A percentile compares a stretch with the other conserved stretches of the same genome.
Conservation (phyloP, 2,329 filamentous ascomycete genomes). For the Cadophora sp. region DNA sequence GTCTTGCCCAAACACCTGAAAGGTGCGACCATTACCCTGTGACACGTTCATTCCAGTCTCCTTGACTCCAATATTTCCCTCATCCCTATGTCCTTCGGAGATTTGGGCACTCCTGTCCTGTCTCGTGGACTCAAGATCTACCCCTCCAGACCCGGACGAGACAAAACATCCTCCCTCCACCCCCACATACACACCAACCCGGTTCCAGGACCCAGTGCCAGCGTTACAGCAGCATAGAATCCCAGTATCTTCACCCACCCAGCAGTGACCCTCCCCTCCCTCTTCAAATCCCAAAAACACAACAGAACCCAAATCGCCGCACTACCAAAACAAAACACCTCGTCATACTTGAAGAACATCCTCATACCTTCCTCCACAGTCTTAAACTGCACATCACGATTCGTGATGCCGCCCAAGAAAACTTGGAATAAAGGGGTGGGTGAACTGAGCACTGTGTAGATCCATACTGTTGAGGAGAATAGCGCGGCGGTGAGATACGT, state of each 20-base stretch:
- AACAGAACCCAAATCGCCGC: constrained; percentile 38
- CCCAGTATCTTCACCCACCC: constrained; percentile 34
- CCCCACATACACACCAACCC: constrained; percentile 38
- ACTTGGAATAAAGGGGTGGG: constrained; percentile 27
- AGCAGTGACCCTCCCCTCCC: constrained; percentile 35
- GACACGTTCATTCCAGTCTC: neutral
- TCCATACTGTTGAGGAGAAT: constrained; percentile 20
- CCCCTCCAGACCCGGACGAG: constrained; percentile 18
- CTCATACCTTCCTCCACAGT: constrained; percentile 22
- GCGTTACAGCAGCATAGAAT: constrained; percentile 15
- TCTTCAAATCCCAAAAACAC: constrained; percentile 42
- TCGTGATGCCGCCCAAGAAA: constrained; percentile 34
- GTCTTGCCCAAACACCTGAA: too few relatives aligned
- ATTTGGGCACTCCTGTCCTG: too few relatives aligned
- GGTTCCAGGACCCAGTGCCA: constrained; percentile 40
- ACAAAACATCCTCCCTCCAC: constrained; percentile 44
- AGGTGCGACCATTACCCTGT: too few relatives aligned
- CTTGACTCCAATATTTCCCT: neutral
- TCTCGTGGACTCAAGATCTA: too few relatives aligned
- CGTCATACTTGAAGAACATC: constrained; percentile 29
- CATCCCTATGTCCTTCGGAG: neutral
- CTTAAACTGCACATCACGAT: constrained; percentile 25
- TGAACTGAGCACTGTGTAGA: constrained; percentile 22
- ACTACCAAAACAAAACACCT: constrained; percentile 31
- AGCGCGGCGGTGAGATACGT: constrained; percentile 20